phyloP scores from a whole-genome alignment of 139 green algal genomes.

The Volvox africanus region DNA sequence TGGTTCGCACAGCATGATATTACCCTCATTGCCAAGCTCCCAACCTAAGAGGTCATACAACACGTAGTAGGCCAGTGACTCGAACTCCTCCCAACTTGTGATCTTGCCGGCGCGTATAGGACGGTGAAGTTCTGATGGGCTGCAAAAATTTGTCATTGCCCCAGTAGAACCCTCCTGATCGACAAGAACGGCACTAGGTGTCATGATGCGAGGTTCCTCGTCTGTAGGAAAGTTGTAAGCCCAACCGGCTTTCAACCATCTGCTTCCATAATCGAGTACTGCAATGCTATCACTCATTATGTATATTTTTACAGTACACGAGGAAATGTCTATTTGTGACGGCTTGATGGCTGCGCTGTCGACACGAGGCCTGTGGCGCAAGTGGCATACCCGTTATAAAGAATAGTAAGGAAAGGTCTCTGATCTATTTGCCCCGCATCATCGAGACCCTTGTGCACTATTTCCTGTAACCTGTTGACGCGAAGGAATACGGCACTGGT shows the following conservation, averaged over 20 bases:
- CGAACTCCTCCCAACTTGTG: conserved; percentile 72
- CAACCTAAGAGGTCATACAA: conserved; percentile 84
- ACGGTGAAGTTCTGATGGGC: background rate
- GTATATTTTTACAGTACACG: no score
- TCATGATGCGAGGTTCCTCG: conserved; percentile 70
- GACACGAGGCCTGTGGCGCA: no score
- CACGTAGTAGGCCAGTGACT: conserved; percentile 76
- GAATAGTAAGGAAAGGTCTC: no score
- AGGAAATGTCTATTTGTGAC: no score
- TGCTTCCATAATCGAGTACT: conserved; percentile 78
- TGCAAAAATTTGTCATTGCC: background rate
- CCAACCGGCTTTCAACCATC: conserved; percentile 78
- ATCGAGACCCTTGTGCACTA: no score
- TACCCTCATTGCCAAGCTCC: conserved; percentile 76
- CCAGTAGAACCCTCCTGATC: background rate
- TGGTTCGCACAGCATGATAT: conserved; percentile 80
- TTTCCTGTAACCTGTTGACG: no score
- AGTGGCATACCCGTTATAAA: no score
- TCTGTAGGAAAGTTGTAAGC: conserved; percentile 73
- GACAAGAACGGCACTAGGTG: conserved; percentile 21
- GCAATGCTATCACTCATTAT: conserved; percentile 59
- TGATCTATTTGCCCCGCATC: no score
- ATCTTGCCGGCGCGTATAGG: conserved; percentile 66
- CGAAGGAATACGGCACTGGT: no score
- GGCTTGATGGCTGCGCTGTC: no score